These are phyloP conservation scores for Silene conica DNA, from an alignment of 148 eudicot genomes.

Conservation along the genomic window DNA sequence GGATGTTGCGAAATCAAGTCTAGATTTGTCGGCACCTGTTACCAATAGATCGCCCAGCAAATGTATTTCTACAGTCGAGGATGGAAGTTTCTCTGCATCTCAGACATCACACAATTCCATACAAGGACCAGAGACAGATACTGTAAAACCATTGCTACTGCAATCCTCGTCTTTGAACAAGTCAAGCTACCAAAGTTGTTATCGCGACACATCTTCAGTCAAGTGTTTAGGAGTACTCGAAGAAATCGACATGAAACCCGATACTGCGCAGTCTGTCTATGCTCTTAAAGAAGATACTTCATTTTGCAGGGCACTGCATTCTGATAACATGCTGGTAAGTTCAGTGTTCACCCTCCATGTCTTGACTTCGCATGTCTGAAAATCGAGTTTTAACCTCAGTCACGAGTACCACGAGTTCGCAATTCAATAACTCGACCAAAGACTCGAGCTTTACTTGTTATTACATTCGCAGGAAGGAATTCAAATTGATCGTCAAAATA, in stretches of 20 bases:
- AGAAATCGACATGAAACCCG: not conserved
- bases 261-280: not conserved
- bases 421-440: too few species aligned
- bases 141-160: constrained; percentile 4
- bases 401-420: too few species aligned
- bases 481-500: constrained; percentile 3
- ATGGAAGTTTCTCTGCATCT: constrained; percentile 19
- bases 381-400: too few species aligned
- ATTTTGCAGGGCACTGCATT: constrained; percentile 11
- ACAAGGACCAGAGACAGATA: constrained; percentile 20
- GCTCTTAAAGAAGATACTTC: constrained; percentile 13
- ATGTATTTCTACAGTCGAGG: constrained; percentile 10
- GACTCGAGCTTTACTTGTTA: not conserved
- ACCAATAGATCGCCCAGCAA: constrained; percentile 14
- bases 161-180: constrained; percentile 12
- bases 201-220: constrained; percentile 6
- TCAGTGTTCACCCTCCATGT: too few species aligned
- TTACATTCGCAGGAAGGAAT: constrained; percentile 18
- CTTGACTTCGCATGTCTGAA: too few species aligned
- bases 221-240: constrained; percentile 1
- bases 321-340: constrained; percentile 15
- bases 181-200: constrained; percentile 3
- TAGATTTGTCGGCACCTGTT: not conserved
- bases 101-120: constrained; percentile 17
- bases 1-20: constrained; percentile 14